Conservation (phyloP, 805 yeast genomes). For the Candida dajiaensis region DNA sequence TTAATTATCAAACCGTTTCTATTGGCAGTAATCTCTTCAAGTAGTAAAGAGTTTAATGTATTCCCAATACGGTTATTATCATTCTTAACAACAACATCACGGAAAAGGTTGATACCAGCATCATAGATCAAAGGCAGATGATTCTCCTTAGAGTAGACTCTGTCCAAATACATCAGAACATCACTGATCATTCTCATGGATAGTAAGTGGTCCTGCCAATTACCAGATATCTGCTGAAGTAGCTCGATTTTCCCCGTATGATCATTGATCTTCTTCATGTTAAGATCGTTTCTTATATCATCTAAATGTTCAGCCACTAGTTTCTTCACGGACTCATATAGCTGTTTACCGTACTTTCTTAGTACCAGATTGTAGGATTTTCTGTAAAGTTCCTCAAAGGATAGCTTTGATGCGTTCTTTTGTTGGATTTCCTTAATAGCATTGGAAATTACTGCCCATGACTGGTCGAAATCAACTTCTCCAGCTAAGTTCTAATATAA, state of each 20-base stretch:
- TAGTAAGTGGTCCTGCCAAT: constrained; percentile 68
- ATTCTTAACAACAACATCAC: constrained; percentile 50
- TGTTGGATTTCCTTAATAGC: constrained; percentile 71
- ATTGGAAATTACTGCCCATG: constrained; percentile 58
- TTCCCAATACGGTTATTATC: constrained; percentile 46
- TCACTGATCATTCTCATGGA: constrained; percentile 78
- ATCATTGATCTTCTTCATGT: constrained; percentile 9
- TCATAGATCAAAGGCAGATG: constrained; percentile 64
- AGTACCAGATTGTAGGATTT: constrained; percentile 73
- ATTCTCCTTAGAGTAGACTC: constrained; percentile 73
- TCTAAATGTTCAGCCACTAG: constrained; percentile 44
- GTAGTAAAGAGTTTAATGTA: constrained; percentile 40
- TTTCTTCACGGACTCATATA: constrained; percentile 55
- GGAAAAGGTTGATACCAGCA: constrained; percentile 63
- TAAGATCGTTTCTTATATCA: constrained; percentile 17
- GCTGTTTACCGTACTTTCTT: constrained; percentile 56
- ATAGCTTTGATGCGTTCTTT: constrained; percentile 65
- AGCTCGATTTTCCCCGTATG: constrained; percentile 23
- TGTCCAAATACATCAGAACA: constrained; percentile 78
- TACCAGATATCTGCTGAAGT: constrained; percentile 28
- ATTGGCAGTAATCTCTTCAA: constrained; percentile 50
- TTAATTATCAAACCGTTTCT: constrained; percentile 54
- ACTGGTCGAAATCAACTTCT: constrained; percentile 51
- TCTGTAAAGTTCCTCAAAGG: constrained; percentile 79
- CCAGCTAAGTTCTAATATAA: constrained; percentile 24